Evolutionary conservation across 306 rosid genomes (phyloP).

Genomic region (Inga oerstediana): DNA sequence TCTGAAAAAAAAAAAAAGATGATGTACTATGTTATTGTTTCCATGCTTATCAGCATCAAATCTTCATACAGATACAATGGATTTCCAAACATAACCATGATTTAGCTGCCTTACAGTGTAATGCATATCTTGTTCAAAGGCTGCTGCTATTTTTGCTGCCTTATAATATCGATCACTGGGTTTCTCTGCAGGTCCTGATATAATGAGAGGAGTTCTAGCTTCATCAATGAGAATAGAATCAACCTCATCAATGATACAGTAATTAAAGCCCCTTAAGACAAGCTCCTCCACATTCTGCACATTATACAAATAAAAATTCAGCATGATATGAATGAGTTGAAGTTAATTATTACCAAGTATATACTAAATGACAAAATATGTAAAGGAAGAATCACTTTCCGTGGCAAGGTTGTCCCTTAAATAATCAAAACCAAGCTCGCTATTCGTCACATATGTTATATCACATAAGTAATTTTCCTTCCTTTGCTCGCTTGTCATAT

Average conservation of each 20-base stretch:
- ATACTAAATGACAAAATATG: slow-evolving; percentile 35
- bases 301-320: slow-evolving; percentile 44
- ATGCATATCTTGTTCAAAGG: slow-evolving; percentile 86
- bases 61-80: neutral
- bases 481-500: slow-evolving; percentile 94
- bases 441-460: slow-evolving; percentile 94
- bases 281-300: slow-evolving; percentile 94
- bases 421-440: slow-evolving; percentile 98
- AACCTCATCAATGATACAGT: slow-evolving; percentile 95
- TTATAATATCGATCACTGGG: slow-evolving; percentile 88
- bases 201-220: slow-evolving; percentile 98
- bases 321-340: slow-evolving; percentile 26
- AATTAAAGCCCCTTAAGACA: slow-evolving; percentile 85
- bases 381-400: slow-evolving; percentile 92
- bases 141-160: slow-evolving; percentile 95
- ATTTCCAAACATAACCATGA: slow-evolving; percentile 19
- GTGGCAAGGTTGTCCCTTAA: slow-evolving; percentile 99
- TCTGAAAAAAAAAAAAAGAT: neutral
- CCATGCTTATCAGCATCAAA: slow-evolving; percentile 15
- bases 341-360: slow-evolving; percentile 18
- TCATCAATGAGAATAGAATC: slow-evolving; percentile 98
- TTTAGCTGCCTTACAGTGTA: slow-evolving; percentile 70
- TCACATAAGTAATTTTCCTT: slow-evolving; percentile 90
- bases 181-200: slow-evolving; percentile 96
- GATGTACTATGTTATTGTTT: neutral